Percentiles rank a stretch among this genome's conserved stretches.
Conservation (phyloP, 805 yeast species). For the Saccharomyces eubayanus region DNA sequence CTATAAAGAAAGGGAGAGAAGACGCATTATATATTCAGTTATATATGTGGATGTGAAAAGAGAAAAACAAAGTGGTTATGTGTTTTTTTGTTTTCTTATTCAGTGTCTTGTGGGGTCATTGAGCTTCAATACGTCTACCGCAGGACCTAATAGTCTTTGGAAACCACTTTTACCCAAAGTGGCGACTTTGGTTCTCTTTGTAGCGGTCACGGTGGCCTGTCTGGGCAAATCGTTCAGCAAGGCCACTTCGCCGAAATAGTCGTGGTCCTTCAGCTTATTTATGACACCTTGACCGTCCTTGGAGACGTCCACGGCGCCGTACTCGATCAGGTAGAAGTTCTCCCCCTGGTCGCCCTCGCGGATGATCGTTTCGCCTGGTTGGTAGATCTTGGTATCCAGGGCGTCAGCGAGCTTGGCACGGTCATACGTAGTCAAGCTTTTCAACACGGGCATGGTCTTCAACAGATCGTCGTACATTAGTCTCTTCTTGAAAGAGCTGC, state of each 20-base stretch:
- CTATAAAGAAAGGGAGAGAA: neutral
- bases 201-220: conserved; percentile 84
- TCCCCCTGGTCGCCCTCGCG: conserved; percentile 82
- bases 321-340: conserved; percentile 63
- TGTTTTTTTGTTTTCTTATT: neutral
- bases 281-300: conserved; percentile 54
- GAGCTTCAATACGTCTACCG: conserved; percentile 74
- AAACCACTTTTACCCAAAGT: conserved; percentile 87
- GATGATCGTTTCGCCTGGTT: conserved; percentile 66
- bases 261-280: conserved; percentile 61
- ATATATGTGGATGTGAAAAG: neutral
- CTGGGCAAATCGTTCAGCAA: conserved; percentile 85
- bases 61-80: neutral
- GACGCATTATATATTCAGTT: neutral
- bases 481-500: conserved; percentile 85
- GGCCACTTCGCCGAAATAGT: conserved; percentile 95
- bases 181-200: conserved; percentile 73
- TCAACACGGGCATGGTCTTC: conserved; percentile 75
- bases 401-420: conserved; percentile 93
- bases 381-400: conserved; percentile 64
- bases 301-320: conserved; percentile 73
- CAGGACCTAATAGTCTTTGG: conserved; percentile 90
- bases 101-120: conserved; percentile 62
- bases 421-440: conserved; percentile 61
- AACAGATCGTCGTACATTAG: conserved; percentile 82